These are phyloP conservation scores for Eragrostis curvula DNA, from an alignment of 176 grass and related monocot species.

Conservation along the genomic window DNA sequence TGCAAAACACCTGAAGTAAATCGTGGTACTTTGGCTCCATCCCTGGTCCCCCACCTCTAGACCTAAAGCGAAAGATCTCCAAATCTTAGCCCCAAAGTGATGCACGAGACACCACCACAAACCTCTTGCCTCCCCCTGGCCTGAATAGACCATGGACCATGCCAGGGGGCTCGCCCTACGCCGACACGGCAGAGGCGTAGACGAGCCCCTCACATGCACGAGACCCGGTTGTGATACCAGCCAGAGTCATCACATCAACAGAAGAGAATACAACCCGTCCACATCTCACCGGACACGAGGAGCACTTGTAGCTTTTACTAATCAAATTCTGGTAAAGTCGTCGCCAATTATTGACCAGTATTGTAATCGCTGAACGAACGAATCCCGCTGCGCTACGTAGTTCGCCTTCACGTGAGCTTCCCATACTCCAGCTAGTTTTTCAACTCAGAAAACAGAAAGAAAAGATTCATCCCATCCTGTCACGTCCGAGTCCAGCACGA, in stretches of 20 bases:
- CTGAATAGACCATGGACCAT: not conserved
- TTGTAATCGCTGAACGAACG: conserved; percentile 1
- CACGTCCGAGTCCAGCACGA: not conserved
- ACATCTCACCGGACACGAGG: conserved; percentile 8
- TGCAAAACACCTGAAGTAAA: not conserved
- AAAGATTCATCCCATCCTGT: not conserved
- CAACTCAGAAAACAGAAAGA: not conserved
- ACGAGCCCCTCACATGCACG: not conserved
- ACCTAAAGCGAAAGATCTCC: not conserved
- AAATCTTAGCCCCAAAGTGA: not conserved
- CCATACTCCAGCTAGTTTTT: not conserved
- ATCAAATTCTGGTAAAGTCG: conserved; percentile 32
- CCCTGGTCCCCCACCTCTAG: not conserved
- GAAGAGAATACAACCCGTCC: not conserved
- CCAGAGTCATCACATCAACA: not conserved
- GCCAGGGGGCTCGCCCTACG: not conserved
- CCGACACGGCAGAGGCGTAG: not conserved
- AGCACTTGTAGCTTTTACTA: not conserved
- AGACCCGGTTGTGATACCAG: not conserved
- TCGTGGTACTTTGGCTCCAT: not conserved
- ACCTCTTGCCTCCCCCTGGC: not conserved
- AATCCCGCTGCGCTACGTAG: not conserved
- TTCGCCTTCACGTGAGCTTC: not conserved
- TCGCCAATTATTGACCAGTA: conserved; percentile 20
- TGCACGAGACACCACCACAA: too few species aligned